Evolutionary conservation across 164 flowering plant genomes (phyloP).

Genomic region (Umbilicus rupestris): DNA sequence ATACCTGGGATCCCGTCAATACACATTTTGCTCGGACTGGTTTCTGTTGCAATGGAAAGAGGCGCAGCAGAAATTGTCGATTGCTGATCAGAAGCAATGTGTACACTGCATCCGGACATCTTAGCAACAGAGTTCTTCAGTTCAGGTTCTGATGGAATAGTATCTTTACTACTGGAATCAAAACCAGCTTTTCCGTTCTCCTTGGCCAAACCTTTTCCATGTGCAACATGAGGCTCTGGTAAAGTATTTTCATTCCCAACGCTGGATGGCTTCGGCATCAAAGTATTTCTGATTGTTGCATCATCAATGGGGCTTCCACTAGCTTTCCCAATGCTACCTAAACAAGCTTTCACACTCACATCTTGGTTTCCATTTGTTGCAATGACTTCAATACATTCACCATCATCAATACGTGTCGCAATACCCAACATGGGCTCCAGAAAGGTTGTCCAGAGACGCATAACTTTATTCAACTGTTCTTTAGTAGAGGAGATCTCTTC

Average conservation of each 20-base stretch:
- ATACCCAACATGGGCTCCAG: constrained; percentile 56
- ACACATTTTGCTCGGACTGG: constrained; percentile 18
- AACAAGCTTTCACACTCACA: constrained; percentile 11
- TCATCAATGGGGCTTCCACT: constrained; percentile 26
- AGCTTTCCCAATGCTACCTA: constrained; percentile 21
- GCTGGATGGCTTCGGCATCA: constrained; percentile 20
- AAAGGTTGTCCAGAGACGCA: constrained; percentile 46
- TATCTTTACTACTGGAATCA: constrained; percentile 15
- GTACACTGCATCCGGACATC: constrained; percentile 13
- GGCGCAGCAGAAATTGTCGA: constrained; percentile 19
- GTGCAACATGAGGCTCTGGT: constrained; percentile 10
- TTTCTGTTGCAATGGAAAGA: constrained; percentile 22
- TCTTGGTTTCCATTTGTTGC: constrained; percentile 17
- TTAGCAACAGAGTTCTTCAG: constrained; percentile 11
- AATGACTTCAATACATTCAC: constrained; percentile 15
- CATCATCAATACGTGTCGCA: constrained; percentile 20
- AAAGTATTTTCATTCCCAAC: constrained; percentile 23
- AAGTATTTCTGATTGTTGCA: constrained; percentile 15
- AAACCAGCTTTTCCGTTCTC: constrained; percentile 12
- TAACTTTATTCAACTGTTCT: constrained; percentile 45
- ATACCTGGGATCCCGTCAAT: constrained; percentile 25
- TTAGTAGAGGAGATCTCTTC: constrained; percentile 51
- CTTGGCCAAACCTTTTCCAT: constrained; percentile 11
- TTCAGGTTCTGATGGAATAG: constrained; percentile 15
- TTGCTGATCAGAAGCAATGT: constrained; percentile 19